Percentiles rank a stretch among this genome's conserved stretches.
Conservation (phyloP, 768 basidiomycete species). For the Lanmaoa rubissima region DNA sequence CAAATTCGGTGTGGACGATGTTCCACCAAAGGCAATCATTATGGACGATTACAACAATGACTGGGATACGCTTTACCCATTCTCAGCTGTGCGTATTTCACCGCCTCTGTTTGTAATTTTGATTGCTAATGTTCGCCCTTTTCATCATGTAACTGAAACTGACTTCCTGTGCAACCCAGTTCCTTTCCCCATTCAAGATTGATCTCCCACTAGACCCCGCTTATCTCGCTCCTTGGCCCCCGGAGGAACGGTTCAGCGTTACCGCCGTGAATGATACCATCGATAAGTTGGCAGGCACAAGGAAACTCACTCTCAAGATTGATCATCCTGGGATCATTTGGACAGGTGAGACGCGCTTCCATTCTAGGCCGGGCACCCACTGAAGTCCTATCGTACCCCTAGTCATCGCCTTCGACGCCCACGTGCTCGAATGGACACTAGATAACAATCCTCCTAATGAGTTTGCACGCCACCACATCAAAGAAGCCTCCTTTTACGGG, state of each 20-base stretch:
- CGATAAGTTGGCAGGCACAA: conserved; percentile 57
- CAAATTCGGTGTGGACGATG: conserved; percentile 51
- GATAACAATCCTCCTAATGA: conserved; percentile 78
- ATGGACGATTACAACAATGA: conserved; percentile 81
- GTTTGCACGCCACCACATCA: conserved; percentile 80
- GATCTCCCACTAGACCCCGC: conserved; percentile 49
- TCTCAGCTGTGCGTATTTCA: conserved; percentile 55
- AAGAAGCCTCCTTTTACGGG: conserved; percentile 86
- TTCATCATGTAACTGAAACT: neutral
- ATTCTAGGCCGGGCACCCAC: neutral
- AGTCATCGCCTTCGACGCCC: conserved; percentile 90
- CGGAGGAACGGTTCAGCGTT: conserved; percentile 48
- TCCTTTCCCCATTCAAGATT: conserved; percentile 83
- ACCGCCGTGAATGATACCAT: conserved; percentile 54
- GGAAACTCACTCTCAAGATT: conserved; percentile 67
- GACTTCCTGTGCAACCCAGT: conserved; percentile 39
- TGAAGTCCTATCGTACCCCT: conserved; percentile 1
- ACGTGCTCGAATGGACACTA: conserved; percentile 82
- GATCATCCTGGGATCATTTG: conserved; percentile 82
- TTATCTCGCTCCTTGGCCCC: conserved; percentile 52
- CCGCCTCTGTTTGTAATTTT: neutral
- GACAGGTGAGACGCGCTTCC: conserved; percentile 53
- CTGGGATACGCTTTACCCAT: conserved; percentile 86
- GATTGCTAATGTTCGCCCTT: neutral
- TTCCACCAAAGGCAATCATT: conserved; percentile 42